A percentile compares a stretch with the other conserved stretches of the same genome.
phyloP scores from a whole-genome alignment of 2,329 filamentous ascomycete species.

The Fusarium cyanostomum region DNA sequence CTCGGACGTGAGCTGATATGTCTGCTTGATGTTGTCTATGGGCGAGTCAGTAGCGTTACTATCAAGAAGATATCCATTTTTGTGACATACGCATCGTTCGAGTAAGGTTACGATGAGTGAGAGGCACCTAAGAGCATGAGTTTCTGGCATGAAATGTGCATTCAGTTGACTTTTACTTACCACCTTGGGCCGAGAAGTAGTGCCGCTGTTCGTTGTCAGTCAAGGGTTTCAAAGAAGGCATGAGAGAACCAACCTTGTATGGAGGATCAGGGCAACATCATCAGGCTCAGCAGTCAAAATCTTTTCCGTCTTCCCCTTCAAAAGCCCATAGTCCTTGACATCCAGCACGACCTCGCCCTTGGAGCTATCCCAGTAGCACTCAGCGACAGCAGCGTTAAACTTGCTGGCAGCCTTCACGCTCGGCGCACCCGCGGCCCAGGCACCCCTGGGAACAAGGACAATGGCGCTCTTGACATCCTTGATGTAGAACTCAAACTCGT shows the following conservation, averaged over 20 bases:
- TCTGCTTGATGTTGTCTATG: constrained; percentile 77
- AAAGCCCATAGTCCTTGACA: constrained; percentile 78
- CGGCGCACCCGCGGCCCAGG: constrained; percentile 71
- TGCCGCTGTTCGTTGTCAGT: constrained; percentile 64
- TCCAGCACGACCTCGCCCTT: constrained; percentile 76
- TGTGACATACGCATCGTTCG: constrained; percentile 73
- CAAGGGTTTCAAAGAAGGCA: not conserved
- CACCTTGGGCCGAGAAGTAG: constrained; percentile 86
- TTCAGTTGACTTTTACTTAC: constrained; percentile 54
- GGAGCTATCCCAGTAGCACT: constrained; percentile 80
- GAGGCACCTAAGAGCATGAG: constrained; percentile 65
- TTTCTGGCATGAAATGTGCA: not conserved
- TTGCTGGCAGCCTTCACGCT: constrained; percentile 80
- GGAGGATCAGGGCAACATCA: constrained; percentile 82
- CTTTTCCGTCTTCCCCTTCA: constrained; percentile 58
- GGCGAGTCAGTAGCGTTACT: not conserved
- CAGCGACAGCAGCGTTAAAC: constrained; percentile 85
- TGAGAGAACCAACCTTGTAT: constrained; percentile 66
- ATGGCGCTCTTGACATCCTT: constrained; percentile 84
- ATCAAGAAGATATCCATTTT: constrained; percentile 38
- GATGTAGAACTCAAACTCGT: constrained; percentile 92
- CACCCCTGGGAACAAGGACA: constrained; percentile 77
- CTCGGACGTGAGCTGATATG: constrained; percentile 74
- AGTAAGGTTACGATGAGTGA: constrained; percentile 83
- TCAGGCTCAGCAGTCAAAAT: constrained; percentile 69